Evolutionary conservation across 164 flowering plant species (phyloP).

Genomic region (Vitis labrusca): DNA sequence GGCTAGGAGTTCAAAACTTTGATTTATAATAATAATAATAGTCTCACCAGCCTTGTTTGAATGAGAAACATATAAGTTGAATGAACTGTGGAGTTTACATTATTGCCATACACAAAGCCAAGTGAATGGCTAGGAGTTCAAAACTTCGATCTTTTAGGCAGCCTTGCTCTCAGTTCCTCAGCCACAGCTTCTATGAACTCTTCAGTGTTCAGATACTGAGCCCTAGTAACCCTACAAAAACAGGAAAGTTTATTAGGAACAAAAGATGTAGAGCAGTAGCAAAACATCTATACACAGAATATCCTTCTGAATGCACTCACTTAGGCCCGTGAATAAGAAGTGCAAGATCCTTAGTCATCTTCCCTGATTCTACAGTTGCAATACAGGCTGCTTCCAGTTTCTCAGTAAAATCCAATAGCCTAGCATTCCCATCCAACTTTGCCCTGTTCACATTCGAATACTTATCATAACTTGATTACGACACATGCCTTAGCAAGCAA

Average conservation of each 20-base stretch:
- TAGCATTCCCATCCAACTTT: constrained; percentile 70
- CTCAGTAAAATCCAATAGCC: constrained; percentile 63
- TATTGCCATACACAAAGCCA: too few relatives aligned
- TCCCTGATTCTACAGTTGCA: constrained; percentile 81
- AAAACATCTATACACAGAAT: too few relatives aligned
- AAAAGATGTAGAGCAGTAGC: too few relatives aligned
- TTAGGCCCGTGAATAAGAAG: constrained; percentile 81
- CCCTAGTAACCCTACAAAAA: constrained; percentile 56
- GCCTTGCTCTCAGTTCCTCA: constrained; percentile 68
- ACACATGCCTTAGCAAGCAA: too few relatives aligned
- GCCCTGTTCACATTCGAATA: constrained; percentile 44
- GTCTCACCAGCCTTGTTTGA: too few relatives aligned
- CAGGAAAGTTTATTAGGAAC: too few relatives aligned
- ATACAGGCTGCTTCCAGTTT: constrained; percentile 85
- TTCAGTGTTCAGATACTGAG: constrained; percentile 76
- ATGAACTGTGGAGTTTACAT: too few relatives aligned
- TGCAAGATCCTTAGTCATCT: constrained; percentile 97
- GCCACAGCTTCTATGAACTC: constrained; percentile 97
- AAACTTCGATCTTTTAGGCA: constrained; percentile 8
- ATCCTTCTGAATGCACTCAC: constrained; percentile 29
- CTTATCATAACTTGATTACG: too few relatives aligned
- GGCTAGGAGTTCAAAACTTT: too few relatives aligned
- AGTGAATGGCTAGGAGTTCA: too few relatives aligned
- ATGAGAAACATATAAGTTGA: too few relatives aligned
- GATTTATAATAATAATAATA: too few relatives aligned